Base-by-base conservation (phyloP, 2,329 filamentous ascomycete genomes). In the Penicillium sclerotigenum region DNA sequence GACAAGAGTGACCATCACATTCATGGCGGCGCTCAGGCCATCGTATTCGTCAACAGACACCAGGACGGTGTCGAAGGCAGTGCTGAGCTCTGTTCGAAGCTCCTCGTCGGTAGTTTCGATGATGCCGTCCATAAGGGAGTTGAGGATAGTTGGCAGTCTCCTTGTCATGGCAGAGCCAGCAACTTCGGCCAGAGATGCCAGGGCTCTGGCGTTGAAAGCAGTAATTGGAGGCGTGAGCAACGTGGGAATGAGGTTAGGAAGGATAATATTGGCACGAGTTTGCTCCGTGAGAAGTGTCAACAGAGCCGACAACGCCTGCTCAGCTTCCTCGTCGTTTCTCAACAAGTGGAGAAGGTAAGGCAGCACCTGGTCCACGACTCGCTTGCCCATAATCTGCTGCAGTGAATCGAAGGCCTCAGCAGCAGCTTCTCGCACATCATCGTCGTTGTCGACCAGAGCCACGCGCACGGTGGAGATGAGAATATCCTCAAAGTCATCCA, bases 331-430 rank as follows among this genome's bases (percentile, higher is more conserved):
- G 55, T 96, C 90, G 46, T 87, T 88, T 53, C 92, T 87, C 57
- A 99, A 79, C n/a, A 97, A 83, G 70, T 85, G 93, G 68, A 99
- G 87, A 29, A 99, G 85, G 77, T 91, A 88, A 52, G 95, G 95
- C 60, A 99, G 81, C 24, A 99, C 94, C 71, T 97, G 91, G 68
- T 99, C 93, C 49, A 99, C 89, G 52, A 91, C 92, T 68, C 86
- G 89, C 81, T 97, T 97, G 78, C 94, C 94, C 60, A 97, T 81
- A 49, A 96, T 90, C 68, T 93, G 89, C 74, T 99, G 94, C 56
- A 99, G 77, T 33, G 92, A 90, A 73, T 99, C 94, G 69, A 99
- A 99, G 2, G 94, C 94, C 75, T 99, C 94, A 22, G 95, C 94
- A 26, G 95, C 94, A 56, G 94, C 91, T 74, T 99, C 94, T 71